phyloP scores from a whole-genome alignment of 1,139 yeast species.

The Meyerozyma sp. region DNA sequence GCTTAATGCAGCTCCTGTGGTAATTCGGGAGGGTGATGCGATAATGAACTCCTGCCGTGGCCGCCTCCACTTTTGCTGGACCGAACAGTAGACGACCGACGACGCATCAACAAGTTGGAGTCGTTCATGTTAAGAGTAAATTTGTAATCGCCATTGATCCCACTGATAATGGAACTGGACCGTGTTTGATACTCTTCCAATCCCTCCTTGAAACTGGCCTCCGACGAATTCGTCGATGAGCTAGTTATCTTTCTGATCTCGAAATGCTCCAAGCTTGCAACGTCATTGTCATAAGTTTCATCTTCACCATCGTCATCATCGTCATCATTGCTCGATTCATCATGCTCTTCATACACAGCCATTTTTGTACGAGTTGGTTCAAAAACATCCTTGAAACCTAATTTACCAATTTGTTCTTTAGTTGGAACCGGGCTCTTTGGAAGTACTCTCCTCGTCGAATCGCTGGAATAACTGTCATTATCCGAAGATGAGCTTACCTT shows the following conservation, averaged over 20 bases:
- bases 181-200: conserved; percentile 30
- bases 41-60: neutral
- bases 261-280: conserved; percentile 1
- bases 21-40: neutral
- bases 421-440: conserved; percentile 31
- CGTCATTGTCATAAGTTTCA: conserved; percentile 4
- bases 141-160: conserved; percentile 36
- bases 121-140: conserved; percentile 42
- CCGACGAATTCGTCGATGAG: conserved; percentile 8
- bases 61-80: conserved; percentile 1
- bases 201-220: conserved; percentile 1
- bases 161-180: conserved; percentile 39
- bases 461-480: neutral
- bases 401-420: conserved; percentile 8
- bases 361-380: conserved; percentile 13
- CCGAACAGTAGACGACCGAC: conserved; percentile 15
- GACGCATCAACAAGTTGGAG: conserved; percentile 35
- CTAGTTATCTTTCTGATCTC: conserved; percentile 3
- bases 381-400: conserved; percentile 33
- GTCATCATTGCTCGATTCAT: conserved; percentile 14
- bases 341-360: conserved; percentile 7
- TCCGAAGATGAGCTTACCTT: neutral
- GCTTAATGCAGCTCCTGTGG: neutral
- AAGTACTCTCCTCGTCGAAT: conserved; percentile 6
- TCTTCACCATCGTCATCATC: conserved; percentile 13